Evolutionary conservation across 768 basidiomycete genomes (phyloP).

Genomic region (Leccinum uliginosum): DNA sequence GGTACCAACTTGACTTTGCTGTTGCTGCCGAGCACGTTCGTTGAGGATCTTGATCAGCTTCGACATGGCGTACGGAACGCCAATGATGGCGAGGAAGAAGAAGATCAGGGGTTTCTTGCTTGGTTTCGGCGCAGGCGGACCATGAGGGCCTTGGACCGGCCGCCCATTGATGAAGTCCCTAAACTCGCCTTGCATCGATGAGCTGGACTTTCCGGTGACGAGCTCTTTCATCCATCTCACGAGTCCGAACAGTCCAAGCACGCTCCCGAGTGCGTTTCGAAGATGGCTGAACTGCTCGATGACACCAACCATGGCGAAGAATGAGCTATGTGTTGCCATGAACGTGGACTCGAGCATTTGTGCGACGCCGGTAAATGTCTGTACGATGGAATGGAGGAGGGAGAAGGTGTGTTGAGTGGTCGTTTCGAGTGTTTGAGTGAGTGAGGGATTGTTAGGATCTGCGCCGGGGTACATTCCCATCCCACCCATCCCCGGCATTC

Average conservation of each 20-base stretch:
- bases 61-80: conserved; percentile 91
- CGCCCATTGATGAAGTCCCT: conserved; percentile 68
- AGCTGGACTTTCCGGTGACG: conserved; percentile 42
- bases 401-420: conserved; percentile 92
- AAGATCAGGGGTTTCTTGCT: conserved; percentile 88
- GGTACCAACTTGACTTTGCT: conserved; percentile 34
- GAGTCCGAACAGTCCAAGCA: conserved; percentile 88
- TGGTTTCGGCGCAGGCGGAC: conserved; percentile 48
- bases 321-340: conserved; percentile 93
- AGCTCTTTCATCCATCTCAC: conserved; percentile 78
- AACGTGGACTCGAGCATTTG: conserved; percentile 98
- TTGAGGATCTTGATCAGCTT: conserved; percentile 78
- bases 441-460: conserved; percentile 54
- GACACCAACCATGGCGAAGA: conserved; percentile 96
- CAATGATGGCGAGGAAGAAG: conserved; percentile 91
- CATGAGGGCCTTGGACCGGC: conserved; percentile 47
- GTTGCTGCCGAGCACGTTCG: conserved; percentile 51
- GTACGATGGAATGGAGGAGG: conserved; percentile 90
- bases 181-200: conserved; percentile 62
- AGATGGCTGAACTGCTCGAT: conserved; percentile 92
- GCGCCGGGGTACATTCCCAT: conserved; percentile 36
- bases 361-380: conserved; percentile 90
- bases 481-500: conserved; percentile 38
- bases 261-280: conserved; percentile 88
- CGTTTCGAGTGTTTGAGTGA: conserved; percentile 83